Base-by-base conservation (phyloP, 371 early-diverging fungal species). In the Rhizopus stolonifer region DNA sequence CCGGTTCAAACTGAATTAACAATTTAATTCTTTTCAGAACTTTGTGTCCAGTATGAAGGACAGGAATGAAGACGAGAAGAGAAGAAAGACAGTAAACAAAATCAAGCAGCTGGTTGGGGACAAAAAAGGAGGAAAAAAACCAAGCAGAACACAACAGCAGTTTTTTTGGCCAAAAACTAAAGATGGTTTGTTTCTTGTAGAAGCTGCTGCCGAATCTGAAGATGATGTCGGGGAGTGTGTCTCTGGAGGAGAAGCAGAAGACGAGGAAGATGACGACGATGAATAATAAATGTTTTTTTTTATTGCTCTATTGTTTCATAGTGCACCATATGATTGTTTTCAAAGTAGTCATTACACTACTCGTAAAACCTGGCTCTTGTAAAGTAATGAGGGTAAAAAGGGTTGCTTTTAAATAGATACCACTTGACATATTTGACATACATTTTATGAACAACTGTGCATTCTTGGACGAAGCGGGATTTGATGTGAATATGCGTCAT, bases 111-210 rank as follows among this genome's bases (percentile, higher is more conserved):
- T 36, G 36, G 36, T 42, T 42, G 43, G 43, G 22, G 19, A 42
- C 6, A 21, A 42, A 42, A 21, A 42, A 19, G 23, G n/a, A n/a
- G 14, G 19, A 7, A 42, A 42, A 23, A 42, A 42, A 42, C 19
- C 22, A 42, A 44, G 45, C 25, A 44, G 13, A 44, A 25, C 25
- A 44, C 45, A 44, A 44, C 45, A 44, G 24, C 45, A 44, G 45
- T 44, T n/a, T 24, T n/a, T 44, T 22, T 44, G 45, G 45, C 45
- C 45, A 44, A 44, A 44, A 44, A 44, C 11, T 24, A 44, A 25
- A 44, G 45, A 44, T 44, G 45, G 45, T 25, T 44, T 44, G 45
- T 23, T 44, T 44, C 25, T 44, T 25, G 45, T 44, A 24, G 45
- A 44, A 44, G 25, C 25, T 44, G 45, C 45, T 44, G 22, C 45